These are phyloP conservation scores for Alopecurus myosuroides DNA, from an alignment of 176 grass and related monocot genomes.

Conservation along the genomic window DNA sequence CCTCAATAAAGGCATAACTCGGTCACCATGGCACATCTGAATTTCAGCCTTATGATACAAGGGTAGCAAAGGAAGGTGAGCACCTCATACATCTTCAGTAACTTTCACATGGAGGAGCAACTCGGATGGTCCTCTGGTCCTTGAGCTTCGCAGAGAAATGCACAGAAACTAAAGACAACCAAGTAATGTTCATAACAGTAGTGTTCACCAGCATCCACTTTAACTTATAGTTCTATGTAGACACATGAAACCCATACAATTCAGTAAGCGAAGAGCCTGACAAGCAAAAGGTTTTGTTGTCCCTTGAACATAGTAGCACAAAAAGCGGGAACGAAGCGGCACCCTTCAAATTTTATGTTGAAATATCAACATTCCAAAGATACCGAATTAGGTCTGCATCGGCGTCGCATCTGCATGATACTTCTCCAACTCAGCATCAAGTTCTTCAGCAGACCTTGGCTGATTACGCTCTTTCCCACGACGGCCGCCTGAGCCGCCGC, in stretches of 20 bases:
- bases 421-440: conserved; percentile 99
- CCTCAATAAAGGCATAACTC: background rate
- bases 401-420: conserved; percentile 58
- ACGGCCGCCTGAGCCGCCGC: conserved; percentile 44
- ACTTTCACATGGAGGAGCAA: conserved; percentile 40
- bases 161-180: conserved; percentile 48
- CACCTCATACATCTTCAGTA: conserved; percentile 26
- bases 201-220: conserved; percentile 38
- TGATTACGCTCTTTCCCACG: conserved; percentile 54
- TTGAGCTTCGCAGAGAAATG: conserved; percentile 7
- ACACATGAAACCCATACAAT: conserved; percentile 43
- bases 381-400: conserved; percentile 86
- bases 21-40: background rate
- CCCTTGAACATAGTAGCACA: conserved; percentile 48
- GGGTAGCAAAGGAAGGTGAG: background rate
- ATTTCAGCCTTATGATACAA: background rate
- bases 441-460: conserved; percentile 67
- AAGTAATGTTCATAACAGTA: conserved; percentile 46
- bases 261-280: conserved; percentile 54
- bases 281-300: conserved; percentile 44
- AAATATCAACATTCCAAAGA: conserved; percentile 20
- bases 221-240: conserved; percentile 59
- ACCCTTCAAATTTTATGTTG: conserved; percentile 34
- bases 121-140: conserved; percentile 16
- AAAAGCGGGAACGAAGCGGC: conserved; percentile 31